These are phyloP conservation scores for Penicillium angulare DNA, from an alignment of 495 filamentous ascomycete species.

Conservation along the genomic window DNA sequence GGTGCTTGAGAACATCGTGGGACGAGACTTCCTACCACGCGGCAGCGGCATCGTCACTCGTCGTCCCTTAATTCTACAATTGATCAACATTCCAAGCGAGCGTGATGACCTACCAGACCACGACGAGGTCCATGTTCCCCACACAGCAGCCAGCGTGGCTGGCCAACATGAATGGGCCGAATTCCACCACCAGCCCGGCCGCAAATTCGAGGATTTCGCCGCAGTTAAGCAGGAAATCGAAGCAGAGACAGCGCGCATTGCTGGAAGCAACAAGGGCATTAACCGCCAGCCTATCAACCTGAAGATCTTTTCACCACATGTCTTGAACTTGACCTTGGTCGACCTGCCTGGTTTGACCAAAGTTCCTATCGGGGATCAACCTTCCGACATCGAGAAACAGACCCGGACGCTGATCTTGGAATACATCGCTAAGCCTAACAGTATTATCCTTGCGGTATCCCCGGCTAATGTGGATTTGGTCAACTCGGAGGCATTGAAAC, in stretches of 20 bases:
- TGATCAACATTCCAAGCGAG: slow-evolving; percentile 95
- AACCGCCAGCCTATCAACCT: slow-evolving; percentile 96
- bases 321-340: slow-evolving; percentile 93
- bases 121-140: slow-evolving; percentile 63
- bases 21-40: slow-evolving; percentile 92
- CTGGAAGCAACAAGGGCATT: slow-evolving; percentile 97
- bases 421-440: slow-evolving; percentile 99
- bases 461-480: slow-evolving; percentile 98
- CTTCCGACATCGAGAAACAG: slow-evolving; percentile 97
- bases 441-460: slow-evolving; percentile 94
- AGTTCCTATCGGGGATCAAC: slow-evolving; percentile 97
- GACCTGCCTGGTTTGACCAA: slow-evolving; percentile 96
- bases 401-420: slow-evolving; percentile 95
- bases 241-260: slow-evolving; percentile 91
- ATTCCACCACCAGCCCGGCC: slow-evolving; percentile 89
- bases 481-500: slow-evolving; percentile 96
- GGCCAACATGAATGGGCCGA: slow-evolving; percentile 90
- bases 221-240: slow-evolving; percentile 97
- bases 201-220: slow-evolving; percentile 87
- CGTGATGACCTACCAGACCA: slow-evolving; percentile 62
- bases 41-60: slow-evolving; percentile 96
- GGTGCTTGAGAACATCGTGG: slow-evolving; percentile 98
- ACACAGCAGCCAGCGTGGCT: slow-evolving; percentile 67
- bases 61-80: slow-evolving; percentile 89
- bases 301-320: slow-evolving; percentile 97